Evolutionary conservation across 2,329 filamentous ascomycete genomes (phyloP).

Genomic region (Talaromyces atroroseus): DNA sequence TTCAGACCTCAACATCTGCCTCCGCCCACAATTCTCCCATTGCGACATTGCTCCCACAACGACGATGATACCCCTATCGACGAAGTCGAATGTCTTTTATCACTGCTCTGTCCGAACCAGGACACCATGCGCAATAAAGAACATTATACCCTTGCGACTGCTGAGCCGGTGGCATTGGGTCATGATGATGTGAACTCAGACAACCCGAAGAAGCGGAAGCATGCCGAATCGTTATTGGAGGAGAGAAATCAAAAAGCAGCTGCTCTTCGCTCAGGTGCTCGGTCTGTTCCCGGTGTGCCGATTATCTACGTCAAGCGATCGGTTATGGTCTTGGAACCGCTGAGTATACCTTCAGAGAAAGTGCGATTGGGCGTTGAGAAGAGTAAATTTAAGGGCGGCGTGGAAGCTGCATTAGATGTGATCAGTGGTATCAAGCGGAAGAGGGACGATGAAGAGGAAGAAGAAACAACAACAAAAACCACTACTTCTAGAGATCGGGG

Average conservation of each 20-base stretch:
- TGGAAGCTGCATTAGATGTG: conserved; percentile 25
- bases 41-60: conserved; percentile 45
- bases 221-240: conserved; percentile 26
- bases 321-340: conserved; percentile 47
- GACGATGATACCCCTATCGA: conserved; percentile 38
- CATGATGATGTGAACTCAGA: conserved; percentile 11
- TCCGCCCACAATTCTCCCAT: conserved; percentile 39
- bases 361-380: conserved; percentile 41
- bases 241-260: conserved; percentile 27
- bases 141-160: conserved; percentile 43
- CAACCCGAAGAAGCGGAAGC: conserved; percentile 28
- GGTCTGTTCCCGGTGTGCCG: conserved; percentile 44
- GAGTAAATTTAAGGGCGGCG: conserved; percentile 42
- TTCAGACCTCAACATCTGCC: conserved; percentile 40
- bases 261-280: conserved; percentile 34
- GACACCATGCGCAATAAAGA: conserved; percentile 43
- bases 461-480: conserved; percentile 24
- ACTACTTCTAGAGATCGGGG: conserved; percentile 14
- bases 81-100: conserved; percentile 41
- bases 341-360: conserved; percentile 40
- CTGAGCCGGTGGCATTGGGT: conserved; percentile 29
- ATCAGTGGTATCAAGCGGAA: conserved; percentile 31
- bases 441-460: conserved; percentile 21
- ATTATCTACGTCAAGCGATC: conserved; percentile 48
- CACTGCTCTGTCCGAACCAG: conserved; percentile 35